Base-by-base conservation (phyloP, 2,329 filamentous ascomycete genomes). In the Trichoderma afroharzianum region DNA sequence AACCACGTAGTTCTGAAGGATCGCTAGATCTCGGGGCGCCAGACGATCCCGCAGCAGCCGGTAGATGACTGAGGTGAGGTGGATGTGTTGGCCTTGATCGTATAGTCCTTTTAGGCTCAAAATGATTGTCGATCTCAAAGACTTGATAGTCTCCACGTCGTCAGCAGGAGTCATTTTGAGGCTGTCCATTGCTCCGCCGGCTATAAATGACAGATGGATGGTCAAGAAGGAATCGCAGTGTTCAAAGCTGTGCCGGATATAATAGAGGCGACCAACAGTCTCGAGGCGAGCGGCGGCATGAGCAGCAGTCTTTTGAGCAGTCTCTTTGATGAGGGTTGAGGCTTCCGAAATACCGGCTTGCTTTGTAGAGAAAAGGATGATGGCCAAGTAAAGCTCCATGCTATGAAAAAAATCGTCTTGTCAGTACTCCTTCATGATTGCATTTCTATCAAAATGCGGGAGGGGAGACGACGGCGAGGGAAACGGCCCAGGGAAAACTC, bases 251-350 rank as follows among this genome's bases (percentile, higher is more conserved):
- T 81, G 79, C 4, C 79, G 77, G 2, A 81, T 76, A 72, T 79
- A 81, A 71, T 81, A 81, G 1, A 81, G 74, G 1, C 80, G 79
- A 3, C 79, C 33, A 6, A 80, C 63, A 3, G 80, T 81, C 71
- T 81, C 79, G 14, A 79, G 74, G 32, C 77, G 74, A 24, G 75
- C 74, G n/a, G 74, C 72, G 4, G 79, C 76, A 39, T 71, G 68
- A 14, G 61, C 32, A 18, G 66, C 67, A 77, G 55, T 68, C 14
- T 39, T 63, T 21, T 55, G 15, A 6, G 58, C 67, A 12, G 67
- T 70, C 36, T 62, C 59, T 14, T 63, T 70, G 3, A 63, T 55
- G 18, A 70, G 15, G 24, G 21, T 55, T 26, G 67, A 62, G 11
- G 39, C 24, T 15, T 21, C 30, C 12, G 67, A 53, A 47, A 55